A percentile compares a stretch with the other conserved stretches of the same genome.
phyloP scores from a whole-genome alignment of 2,329 filamentous ascomycete species.

The Trichophyton schoenleinii region DNA sequence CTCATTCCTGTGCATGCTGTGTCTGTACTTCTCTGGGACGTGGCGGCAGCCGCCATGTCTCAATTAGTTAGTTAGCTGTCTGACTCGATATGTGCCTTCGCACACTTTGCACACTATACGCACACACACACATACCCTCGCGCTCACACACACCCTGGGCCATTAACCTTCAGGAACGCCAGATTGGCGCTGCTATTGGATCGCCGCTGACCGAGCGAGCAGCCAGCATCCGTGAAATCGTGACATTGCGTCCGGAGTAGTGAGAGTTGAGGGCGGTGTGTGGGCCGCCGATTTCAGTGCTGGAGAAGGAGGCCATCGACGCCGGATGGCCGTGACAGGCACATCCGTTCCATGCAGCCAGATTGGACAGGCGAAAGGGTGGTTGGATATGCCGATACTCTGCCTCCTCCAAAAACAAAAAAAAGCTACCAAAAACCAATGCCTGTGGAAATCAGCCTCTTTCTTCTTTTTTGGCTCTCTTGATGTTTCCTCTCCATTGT shows the following conservation, averaged over 20 bases:
- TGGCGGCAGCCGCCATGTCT: neutral
- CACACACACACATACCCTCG: neutral
- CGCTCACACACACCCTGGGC: neutral
- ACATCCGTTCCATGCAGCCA: neutral
- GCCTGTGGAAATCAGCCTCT: neutral
- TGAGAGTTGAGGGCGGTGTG: neutral
- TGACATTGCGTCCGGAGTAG: neutral
- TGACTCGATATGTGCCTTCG: neutral
- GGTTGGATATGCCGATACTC: neutral
- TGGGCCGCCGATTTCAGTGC: neutral
- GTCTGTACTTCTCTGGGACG: neutral
- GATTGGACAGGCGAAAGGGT: neutral
- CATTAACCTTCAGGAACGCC: slow-evolving; percentile 3
- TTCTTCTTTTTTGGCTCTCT: neutral
- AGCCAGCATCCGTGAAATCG: slow-evolving; percentile 1
- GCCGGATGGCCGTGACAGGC: neutral
- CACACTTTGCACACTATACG: neutral
- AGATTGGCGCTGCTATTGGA: slow-evolving; percentile 4
- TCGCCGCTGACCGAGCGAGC: slow-evolving; percentile 1
- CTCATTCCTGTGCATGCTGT: neutral
- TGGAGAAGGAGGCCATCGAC: neutral
- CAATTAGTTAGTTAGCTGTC: neutral
- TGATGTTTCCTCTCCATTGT: neutral
- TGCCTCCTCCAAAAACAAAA: neutral
- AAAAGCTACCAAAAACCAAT: too few species aligned